Evolutionary conservation across 2,329 filamentous ascomycete genomes (phyloP), one percentile per base, ranked within the genome.

Genomic region (Aspergillus ochraceoroseus): DNA sequence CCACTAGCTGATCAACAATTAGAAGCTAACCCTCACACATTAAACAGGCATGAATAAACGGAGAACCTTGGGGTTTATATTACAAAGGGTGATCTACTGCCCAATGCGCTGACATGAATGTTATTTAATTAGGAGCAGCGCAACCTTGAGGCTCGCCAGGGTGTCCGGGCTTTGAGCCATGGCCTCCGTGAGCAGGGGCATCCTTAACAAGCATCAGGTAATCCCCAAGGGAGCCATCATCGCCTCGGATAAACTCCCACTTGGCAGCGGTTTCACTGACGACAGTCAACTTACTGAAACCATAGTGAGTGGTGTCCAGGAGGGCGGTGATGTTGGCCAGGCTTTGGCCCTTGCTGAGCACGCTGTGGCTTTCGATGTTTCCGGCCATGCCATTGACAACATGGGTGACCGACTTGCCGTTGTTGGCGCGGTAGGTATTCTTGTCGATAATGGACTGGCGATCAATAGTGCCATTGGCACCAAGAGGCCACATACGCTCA

Each of bases 321-420:
- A 69, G 56, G 12, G 63, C 63, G 4, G 72, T 74, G 28, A 71
- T 67, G 42, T 66, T 59, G n/a, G 66, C 53, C 6, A 61, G 14
- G 0, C 46, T 46, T 52, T 70, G 44, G 17, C 58, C 61, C 2
- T 43, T 43, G 34, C 52, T 50, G 9, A 74, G 54, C 2, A 58
- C 63, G 46, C 61, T 67, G 57, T 75, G 72, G 42, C 65, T 70
- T 48, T 75, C 72, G 29, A 75, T 66, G 45, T 75, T 75, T 14
- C 73, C 72, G 2, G 73, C 73, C 63, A 71, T 71, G n/a, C 72
- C 73, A 51, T 75, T 75, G 55, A 71, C 61, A 22, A 76, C 59
- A 43, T 74, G 70, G 1, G 70, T 71, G 44, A 75, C 68, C 12
- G 70, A 72, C 15, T 59, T 62, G 31, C 72, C 72, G 1, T 68